Conservation (phyloP, 1,284 basidiomycete genomes). For the Trichosporon coremiiforme region DNA sequence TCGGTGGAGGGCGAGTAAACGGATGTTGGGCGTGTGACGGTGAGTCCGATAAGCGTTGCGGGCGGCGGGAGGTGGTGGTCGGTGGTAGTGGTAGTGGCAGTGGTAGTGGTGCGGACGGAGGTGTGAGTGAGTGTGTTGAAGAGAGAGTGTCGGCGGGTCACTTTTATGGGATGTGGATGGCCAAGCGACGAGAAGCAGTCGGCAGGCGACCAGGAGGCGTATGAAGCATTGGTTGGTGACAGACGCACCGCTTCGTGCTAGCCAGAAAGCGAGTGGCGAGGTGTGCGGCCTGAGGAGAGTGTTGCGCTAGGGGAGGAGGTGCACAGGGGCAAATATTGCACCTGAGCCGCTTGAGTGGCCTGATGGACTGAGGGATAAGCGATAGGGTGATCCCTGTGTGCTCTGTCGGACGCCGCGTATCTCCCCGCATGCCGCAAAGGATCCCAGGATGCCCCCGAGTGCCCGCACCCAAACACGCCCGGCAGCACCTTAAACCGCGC, state of each 20-base stretch:
- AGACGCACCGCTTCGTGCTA: conserved; percentile 16
- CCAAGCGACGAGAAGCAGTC: conserved; percentile 3
- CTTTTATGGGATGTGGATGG: conserved; percentile 15
- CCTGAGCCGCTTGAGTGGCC: background rate
- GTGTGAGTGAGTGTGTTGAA: background rate
- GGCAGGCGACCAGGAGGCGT: conserved; percentile 7
- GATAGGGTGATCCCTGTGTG: conserved; percentile 13
- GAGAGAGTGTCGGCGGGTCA: background rate
- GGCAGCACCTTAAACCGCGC: conserved; percentile 9
- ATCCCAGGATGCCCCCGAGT: background rate
- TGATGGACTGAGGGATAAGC: background rate
- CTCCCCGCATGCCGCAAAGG: conserved; percentile 12
- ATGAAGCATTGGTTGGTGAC: conserved; percentile 13
- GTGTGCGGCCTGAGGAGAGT: background rate
- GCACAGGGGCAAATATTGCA: conserved; percentile 17
- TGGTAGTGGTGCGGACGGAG: no score
- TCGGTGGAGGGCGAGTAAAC: conserved; percentile 6
- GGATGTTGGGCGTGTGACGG: conserved; percentile 5
- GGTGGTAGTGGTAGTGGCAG: background rate
- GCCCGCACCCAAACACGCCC: conserved; percentile 8
- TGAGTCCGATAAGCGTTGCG: background rate
- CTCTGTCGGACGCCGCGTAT: conserved; percentile 15
- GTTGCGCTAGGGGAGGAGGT: background rate
- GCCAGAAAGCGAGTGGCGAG: background rate
- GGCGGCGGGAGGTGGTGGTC: background rate